These are phyloP conservation scores for Diaporthe helianthi DNA, from an alignment of 2,329 filamentous ascomycete species.

Conservation along the genomic window DNA sequence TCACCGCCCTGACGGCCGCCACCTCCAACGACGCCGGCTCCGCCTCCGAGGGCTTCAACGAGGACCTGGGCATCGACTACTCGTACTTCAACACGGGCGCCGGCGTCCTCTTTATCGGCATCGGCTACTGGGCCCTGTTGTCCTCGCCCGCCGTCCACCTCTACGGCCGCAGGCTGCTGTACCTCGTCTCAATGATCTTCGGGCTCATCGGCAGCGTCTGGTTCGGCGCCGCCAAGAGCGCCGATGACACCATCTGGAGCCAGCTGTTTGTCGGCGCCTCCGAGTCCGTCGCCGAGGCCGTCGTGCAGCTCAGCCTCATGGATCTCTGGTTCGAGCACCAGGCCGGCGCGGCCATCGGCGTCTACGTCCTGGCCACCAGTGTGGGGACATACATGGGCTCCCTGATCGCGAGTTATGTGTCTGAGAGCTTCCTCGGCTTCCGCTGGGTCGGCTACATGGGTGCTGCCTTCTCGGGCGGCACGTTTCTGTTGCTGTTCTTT, in stretches of 20 bases:
- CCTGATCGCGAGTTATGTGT: slow-evolving; percentile 58
- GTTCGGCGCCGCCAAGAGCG: slow-evolving; percentile 54
- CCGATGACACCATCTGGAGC: slow-evolving; percentile 58
- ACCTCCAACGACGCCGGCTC: slow-evolving; percentile 63
- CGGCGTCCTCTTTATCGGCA: slow-evolving; percentile 61
- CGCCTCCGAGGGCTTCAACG: slow-evolving; percentile 56
- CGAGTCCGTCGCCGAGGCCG: slow-evolving; percentile 62
- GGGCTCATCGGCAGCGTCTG: slow-evolving; percentile 55
- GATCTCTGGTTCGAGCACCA: slow-evolving; percentile 66
- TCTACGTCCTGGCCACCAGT: slow-evolving; percentile 63
- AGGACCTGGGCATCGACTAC: slow-evolving; percentile 58
- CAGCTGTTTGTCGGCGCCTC: slow-evolving; percentile 65
- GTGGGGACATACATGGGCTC: slow-evolving; percentile 64
- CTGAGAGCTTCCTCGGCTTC: slow-evolving; percentile 55
- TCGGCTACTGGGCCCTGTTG: slow-evolving; percentile 62
- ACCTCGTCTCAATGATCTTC: slow-evolving; percentile 56
- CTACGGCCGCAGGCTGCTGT: slow-evolving; percentile 62
- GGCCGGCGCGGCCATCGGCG: slow-evolving; percentile 58
- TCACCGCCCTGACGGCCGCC: slow-evolving; percentile 62
- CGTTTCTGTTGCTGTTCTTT: slow-evolving; percentile 49
- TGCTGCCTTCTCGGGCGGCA: slow-evolving; percentile 40
- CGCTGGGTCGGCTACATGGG: slow-evolving; percentile 48
- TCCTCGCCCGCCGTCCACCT: slow-evolving; percentile 60
- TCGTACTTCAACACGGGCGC: slow-evolving; percentile 54
- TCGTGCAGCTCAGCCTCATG: slow-evolving; percentile 62